Percentiles rank a stretch among this genome's conserved stretches.
Conservation (phyloP, 805 yeast species). For the Blastobotrys chiropterorum region DNA sequence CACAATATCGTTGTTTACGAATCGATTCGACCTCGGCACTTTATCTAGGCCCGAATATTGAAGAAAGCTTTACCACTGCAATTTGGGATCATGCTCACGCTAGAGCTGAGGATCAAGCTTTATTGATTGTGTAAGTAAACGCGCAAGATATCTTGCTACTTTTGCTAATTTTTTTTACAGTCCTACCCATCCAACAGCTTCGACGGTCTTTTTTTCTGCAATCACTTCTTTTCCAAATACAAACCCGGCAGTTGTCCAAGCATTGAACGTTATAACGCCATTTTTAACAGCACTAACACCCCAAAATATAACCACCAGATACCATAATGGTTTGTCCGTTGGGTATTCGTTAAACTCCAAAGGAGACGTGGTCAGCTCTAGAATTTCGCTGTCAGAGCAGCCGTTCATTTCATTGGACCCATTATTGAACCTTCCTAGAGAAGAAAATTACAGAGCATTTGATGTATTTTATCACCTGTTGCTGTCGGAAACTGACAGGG, state of each 20-base stretch:
- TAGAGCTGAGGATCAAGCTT: slow-evolving; percentile 36
- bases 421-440: slow-evolving; percentile 24
- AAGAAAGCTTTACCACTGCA: slow-evolving; percentile 28
- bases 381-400: slow-evolving; percentile 25
- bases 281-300: slow-evolving; percentile 35
- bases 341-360: slow-evolving; percentile 25
- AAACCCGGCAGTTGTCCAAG: slow-evolving; percentile 30
- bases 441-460: slow-evolving; percentile 27
- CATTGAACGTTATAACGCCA: slow-evolving; percentile 33
- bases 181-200: slow-evolving; percentile 28
- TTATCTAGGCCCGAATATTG: slow-evolving; percentile 28
- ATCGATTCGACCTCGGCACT: slow-evolving; percentile 30
- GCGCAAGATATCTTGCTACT: not conserved
- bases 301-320: slow-evolving; percentile 28
- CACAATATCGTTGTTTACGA: slow-evolving; percentile 20
- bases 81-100: slow-evolving; percentile 36
- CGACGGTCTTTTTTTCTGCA: slow-evolving; percentile 27
- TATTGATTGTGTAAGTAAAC: slow-evolving; percentile 25
- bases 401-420: slow-evolving; percentile 30
- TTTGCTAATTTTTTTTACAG: slow-evolving; percentile 6
- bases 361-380: slow-evolving; percentile 29
- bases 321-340: slow-evolving; percentile 31
- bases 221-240: slow-evolving; percentile 32
- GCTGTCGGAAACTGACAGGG: slow-evolving; percentile 28
- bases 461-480: slow-evolving; percentile 34